Base-by-base conservation (phyloP, 2,329 filamentous ascomycete species). In the Colletotrichum zoysiae region DNA sequence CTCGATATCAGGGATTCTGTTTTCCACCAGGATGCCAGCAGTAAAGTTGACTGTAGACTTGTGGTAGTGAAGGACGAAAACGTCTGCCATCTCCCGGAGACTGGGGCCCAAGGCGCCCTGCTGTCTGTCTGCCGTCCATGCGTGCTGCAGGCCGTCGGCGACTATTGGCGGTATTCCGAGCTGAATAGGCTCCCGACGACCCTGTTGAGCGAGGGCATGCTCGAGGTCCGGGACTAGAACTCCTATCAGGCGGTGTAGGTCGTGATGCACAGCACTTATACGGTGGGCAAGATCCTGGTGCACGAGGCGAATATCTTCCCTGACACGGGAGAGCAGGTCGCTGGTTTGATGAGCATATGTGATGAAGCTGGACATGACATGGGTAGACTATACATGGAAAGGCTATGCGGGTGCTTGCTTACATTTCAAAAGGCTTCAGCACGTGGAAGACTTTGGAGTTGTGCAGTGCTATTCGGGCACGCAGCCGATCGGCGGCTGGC, bases 391-490 rank as follows among this genome's bases (percentile, higher is more conserved):
- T 3, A 30, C 30, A 42, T 14, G 6, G 35, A 1, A 18, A 23
- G 44, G 20, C 20, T n/a, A 8, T 8, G 9, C 5, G 46, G 4
- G 6, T 18, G 44, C 23, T 2, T 46, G 51, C 79, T 74, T 71
- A 81, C 80, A 82, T 79, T 62, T 82, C 79, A 55, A 82, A 81
- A 0, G 81, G 81, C 60, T 80, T 79, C 46, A 82, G 58, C 1
- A 81, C 71, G 42, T 79, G 79, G 18, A 78, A 67, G 9, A 82
- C 74, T 66, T 80, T 81, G 26, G 78, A 77, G 67, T 79, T 81
- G 65, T 82, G 81, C 20, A 82, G 70, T n/a, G 74, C 70, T 26
- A 82, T 79, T 8, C 77, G 75, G 42, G 76, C 71, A 7, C 80
- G 78, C 9, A 82, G 74, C 33, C 76, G 75, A 26, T 82, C 79